Percentiles rank a stretch among this genome's conserved stretches.
These are phyloP conservation scores for Eutypa lata DNA, from an alignment of 2,329 filamentous ascomycete species.

Conservation along the genomic window DNA sequence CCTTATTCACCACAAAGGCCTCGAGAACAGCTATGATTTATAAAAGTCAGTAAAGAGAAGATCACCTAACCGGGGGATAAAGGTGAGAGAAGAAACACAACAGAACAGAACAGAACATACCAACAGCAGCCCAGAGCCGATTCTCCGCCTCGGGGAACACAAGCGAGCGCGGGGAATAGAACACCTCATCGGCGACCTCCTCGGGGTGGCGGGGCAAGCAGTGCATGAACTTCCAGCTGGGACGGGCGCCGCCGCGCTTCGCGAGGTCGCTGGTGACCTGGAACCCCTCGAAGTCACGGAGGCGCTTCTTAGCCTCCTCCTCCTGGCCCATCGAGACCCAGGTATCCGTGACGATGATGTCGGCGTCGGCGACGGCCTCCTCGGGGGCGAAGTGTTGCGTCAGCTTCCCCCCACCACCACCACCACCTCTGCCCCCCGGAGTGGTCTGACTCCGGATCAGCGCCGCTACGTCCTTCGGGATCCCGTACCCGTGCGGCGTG, in stretches of 20 bases:
- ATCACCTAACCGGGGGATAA: background rate
- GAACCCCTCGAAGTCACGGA: slow-evolving; percentile 83
- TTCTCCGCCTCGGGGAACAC: slow-evolving; percentile 97
- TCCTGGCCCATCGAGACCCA: slow-evolving; percentile 99
- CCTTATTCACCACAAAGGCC: slow-evolving; percentile 91
- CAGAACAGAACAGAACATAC: slow-evolving; percentile 42
- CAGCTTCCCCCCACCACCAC: too few relatives aligned
- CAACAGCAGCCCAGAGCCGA: slow-evolving; percentile 82
- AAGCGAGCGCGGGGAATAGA: slow-evolving; percentile 79
- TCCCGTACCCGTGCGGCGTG: slow-evolving; percentile 79
- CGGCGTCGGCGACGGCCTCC: slow-evolving; percentile 79
- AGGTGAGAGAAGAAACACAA: background rate
- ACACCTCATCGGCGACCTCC: slow-evolving; percentile 92
- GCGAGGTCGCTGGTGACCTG: slow-evolving; percentile 88
- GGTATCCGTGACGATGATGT: slow-evolving; percentile 92
- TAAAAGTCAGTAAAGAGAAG: slow-evolving; percentile 6
- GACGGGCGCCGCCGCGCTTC: slow-evolving; percentile 78
- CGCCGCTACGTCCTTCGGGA: slow-evolving; percentile 70
- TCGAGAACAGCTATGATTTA: slow-evolving; percentile 75
- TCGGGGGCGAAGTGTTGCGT: slow-evolving; percentile 76
- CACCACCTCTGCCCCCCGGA: too few relatives aligned
- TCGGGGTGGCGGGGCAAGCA: slow-evolving; percentile 89
- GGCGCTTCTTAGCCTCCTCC: slow-evolving; percentile 70
- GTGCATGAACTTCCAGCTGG: slow-evolving; percentile 97
- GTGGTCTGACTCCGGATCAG: slow-evolving; percentile 68